Conservation (phyloP, 129 eudicot genomes). For the Saussurea involucrata region DNA sequence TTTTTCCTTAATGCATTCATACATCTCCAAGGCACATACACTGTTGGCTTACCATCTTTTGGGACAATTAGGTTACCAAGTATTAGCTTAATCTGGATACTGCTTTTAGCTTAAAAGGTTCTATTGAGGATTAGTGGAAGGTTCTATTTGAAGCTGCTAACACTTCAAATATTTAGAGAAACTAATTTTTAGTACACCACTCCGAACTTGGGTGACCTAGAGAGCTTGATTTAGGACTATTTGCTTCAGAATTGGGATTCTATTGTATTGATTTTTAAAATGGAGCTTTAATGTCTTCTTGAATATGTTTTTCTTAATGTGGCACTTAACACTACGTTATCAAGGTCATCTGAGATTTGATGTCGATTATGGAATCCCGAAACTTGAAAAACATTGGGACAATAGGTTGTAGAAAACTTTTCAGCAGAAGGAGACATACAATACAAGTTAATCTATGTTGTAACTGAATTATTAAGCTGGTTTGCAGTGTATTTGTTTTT, state of each 20-base stretch:
- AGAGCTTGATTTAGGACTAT: neutral
- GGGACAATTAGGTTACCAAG: slow-evolving; percentile 2
- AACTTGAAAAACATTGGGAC: too few relatives aligned
- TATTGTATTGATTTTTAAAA: neutral
- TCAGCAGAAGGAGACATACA: neutral
- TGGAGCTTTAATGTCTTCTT: neutral
- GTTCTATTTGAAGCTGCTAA: neutral
- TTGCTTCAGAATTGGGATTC: neutral
- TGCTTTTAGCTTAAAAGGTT: neutral
- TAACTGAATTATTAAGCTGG: neutral
- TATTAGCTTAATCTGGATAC: neutral
- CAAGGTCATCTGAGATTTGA: neutral
- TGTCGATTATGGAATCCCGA: neutral
- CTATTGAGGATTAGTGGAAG: neutral
- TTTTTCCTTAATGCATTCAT: neutral
- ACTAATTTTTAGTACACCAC: neutral
- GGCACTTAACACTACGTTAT: neutral
- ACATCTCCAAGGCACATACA: neutral
- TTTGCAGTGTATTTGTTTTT: neutral
- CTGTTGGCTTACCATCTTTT: neutral
- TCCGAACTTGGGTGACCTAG: neutral
- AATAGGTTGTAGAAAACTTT: too few relatives aligned
- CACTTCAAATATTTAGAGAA: neutral
- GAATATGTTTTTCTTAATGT: neutral
- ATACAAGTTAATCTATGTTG: neutral